Evolutionary conservation across 495 filamentous ascomycete genomes (phyloP), one percentile per base, ranked within the genome.

Genomic region (Aspergillus ostianus): DNA sequence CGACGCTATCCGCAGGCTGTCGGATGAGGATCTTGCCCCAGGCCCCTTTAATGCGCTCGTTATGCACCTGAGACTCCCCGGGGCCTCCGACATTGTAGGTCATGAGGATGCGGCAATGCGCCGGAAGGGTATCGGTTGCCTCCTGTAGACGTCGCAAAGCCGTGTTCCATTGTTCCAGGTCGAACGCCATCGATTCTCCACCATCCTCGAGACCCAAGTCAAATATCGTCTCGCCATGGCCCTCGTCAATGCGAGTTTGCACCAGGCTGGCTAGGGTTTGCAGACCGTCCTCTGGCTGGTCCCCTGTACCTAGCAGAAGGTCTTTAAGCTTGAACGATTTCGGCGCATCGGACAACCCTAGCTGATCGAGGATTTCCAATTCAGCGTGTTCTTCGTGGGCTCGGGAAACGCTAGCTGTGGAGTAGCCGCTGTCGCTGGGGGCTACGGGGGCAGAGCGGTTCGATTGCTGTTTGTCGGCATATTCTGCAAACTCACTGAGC

Each of bases 401-500:
- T 55, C 57, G 71, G 36, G 66, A 73, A 32, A 65, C 73, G 64
- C 65, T 77, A 57, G 74, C 69, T 2, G 74, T 76, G 23, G 76
- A 72, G 56, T 80, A 77, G 27, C 74, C 73, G 64, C 70, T 80
- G 51, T 80, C 74, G 63, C 75, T 77, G 20, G 76, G 75, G 15
- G 68, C 72, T 20, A 62, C 64, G 26, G 71, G 64, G 20, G 66
- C 69, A 77, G 64, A 87, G 70, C 57, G 87, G 75, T 75, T 93
- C 4, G 84, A 82, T 72, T 97, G 93, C 71, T 98, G 92, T 74
- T 93, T 87, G 72, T 97, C 92, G 58, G 96, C 95, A 64, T 96
- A 98, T 72, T 98, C 94, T 70, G 95, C 92, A 69, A 98, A 98
- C 64, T 97, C 94, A 80, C 90, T 93, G 59, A 98, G 81, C 19